Conservation (phyloP, 352 stramenopile genomes). For the Globisporangium abappressorium region DNA sequence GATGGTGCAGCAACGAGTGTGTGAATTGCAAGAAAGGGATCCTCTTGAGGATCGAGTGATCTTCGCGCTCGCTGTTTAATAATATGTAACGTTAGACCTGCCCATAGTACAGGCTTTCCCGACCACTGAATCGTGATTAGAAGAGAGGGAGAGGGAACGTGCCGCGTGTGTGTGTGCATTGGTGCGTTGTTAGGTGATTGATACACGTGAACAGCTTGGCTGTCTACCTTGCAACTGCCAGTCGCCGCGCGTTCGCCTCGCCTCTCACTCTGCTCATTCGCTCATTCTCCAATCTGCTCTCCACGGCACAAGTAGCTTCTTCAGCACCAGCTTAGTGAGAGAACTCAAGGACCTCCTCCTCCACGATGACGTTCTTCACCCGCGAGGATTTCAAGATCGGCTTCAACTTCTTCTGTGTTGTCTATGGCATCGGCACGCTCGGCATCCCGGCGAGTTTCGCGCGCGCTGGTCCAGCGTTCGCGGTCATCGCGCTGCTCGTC, state of each 20-base stretch:
- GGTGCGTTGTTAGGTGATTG: slow-evolving; percentile 5
- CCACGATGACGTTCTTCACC: slow-evolving; percentile 53
- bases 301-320: not conserved
- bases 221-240: not conserved
- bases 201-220: not conserved
- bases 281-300: slow-evolving; percentile 12
- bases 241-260: not conserved
- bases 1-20: not conserved
- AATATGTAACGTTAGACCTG: not conserved
- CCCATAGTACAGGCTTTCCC: not conserved
- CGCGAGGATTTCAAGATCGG: slow-evolving; percentile 60
- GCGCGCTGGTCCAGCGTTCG: slow-evolving; percentile 41
- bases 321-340: not conserved
- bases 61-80: not conserved
- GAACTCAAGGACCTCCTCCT: not conserved
- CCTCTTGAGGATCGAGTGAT: not conserved
- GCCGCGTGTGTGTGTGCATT: not conserved
- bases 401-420: slow-evolving; percentile 65
- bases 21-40: not conserved
- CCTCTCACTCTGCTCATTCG: not conserved
- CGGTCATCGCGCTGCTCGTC: slow-evolving; percentile 46
- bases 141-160: not conserved
- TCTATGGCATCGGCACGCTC: slow-evolving; percentile 67
- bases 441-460: slow-evolving; percentile 63
- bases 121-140: slow-evolving; percentile 5